Evolutionary conservation across 2,329 filamentous ascomycete genomes (phyloP), one percentile per base, ranked within the genome.

Genomic region (Neocatenulostroma microsporum): DNA sequence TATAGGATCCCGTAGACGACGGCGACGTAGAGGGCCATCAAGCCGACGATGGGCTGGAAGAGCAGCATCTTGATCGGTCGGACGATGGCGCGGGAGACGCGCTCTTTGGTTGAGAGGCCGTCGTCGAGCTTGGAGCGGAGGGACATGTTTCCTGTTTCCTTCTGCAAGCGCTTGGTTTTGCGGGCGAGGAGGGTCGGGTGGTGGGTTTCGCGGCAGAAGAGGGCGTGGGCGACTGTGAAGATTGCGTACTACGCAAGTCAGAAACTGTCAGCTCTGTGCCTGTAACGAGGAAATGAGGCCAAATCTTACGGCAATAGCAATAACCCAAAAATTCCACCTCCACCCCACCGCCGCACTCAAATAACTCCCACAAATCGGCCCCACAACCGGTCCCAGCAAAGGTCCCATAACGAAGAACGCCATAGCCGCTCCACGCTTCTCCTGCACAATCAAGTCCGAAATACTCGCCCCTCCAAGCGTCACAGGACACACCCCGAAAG

Each of bases 311-410:
- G 70, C 62, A 36, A 75, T 52, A 4, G 42, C 28, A 15, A 49
- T 37, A 5, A 69, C 54, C 62, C 64, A 72, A 31, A 72, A 70
- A 3, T 67, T 62, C 71, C 72, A 75, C 13, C 70, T 52, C 71
- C 72, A 75, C 3, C 66, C 67, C 14, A 59, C 57, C 3, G 62
- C 64, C 20, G 66, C 56, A 0, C 62, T 62, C 1, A 76, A 54
- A 36, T 70, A 74, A 0, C 67, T 70, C 3, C 73, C 72, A 20
- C 67, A 67, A 3, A 76, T 59, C 4, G 66, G 65, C 0, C 62
- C 68, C 30, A 66, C 44, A 28, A 68, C 55, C 0, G 64, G 63
- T 4, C 54, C 54, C 3, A 54, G 38, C n/a, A 58, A 44, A 3
- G 53, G 46, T 2, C 49, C 49, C 31, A 50, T 45, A 2, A 42